Evolutionary conservation across 495 filamentous ascomycete genomes (phyloP), one percentile per base, ranked within the genome.

Genomic region (Penicillium daleae): DNA sequence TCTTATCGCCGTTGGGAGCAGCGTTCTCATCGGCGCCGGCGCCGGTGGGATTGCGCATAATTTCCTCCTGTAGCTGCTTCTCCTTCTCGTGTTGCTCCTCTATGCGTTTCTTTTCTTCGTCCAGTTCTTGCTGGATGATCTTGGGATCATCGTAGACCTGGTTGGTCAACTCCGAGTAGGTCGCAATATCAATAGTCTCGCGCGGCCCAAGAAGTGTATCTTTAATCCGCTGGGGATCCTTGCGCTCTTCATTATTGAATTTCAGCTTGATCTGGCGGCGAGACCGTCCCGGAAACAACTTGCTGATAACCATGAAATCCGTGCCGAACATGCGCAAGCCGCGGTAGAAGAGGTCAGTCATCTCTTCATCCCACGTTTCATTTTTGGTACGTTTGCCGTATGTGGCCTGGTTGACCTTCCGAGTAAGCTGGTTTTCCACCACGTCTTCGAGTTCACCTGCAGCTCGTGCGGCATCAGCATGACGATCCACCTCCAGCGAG

Each of bases 171-270:
- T 82, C 76, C 49, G 89, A 83, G 71, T 88, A 93, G 54, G 87
- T 83, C 2, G 85, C 83, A 53, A 93, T 81, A 68, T 90, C 86
- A 61, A 90, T 87, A 37, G 67, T 60, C 51, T 87, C 78, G 8
- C 78, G 79, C 48, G 86, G 85, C 24, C 85, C 81, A 49, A 88
- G 75, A 7, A 97, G 79, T 1, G 89, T 87, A 6, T 82, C 82
- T 44, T 87, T 89, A 66, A 99, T 85, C 49, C 85, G 82, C 15
- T 79, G 72, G 3, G 90, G 87, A 64, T 92, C 81, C n/a, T 84
- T 77, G n/a, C 86, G 82, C 76, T 98, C 96, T 75, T 99, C 95
- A 56, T 89, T 90, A 65, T 90, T 91, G 78, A 96, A 99, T 74
- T 98, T 99, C 50, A 90, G 75, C 78, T 97, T 97, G 71, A 98